Percentiles rank a stretch among this genome's conserved stretches.
Evolutionary conservation across 2,329 filamentous ascomycete genomes (phyloP).

Genomic region (Ambrosiella beaveri): DNA sequence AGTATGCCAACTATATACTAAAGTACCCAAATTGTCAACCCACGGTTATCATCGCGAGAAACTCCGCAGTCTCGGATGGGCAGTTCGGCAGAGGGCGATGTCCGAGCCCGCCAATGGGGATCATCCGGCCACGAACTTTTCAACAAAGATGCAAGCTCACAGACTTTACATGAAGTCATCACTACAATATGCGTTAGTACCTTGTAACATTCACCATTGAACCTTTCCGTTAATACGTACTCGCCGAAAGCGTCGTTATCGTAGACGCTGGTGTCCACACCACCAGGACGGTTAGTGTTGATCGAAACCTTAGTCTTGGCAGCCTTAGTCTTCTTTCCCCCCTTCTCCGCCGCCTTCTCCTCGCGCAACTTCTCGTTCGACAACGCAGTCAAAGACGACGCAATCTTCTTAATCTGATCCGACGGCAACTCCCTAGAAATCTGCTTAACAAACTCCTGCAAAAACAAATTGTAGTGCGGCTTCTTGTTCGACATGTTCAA

Average conservation of each 20-base stretch:
- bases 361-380: conserved; percentile 98
- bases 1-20: neutral
- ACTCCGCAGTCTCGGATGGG: neutral
- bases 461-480: conserved; percentile 74
- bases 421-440: conserved; percentile 75
- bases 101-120: neutral
- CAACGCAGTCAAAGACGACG: conserved; percentile 70
- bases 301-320: conserved; percentile 86
- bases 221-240: conserved; percentile 34
- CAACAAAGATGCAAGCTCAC: neutral
- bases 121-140: neutral
- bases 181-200: conserved; percentile 10
- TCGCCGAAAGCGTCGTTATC: conserved; percentile 61
- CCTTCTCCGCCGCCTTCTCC: conserved; percentile 87
- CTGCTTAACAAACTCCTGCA: conserved; percentile 79
- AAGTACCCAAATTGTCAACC: neutral
- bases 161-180: conserved; percentile 15
- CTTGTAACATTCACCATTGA: neutral
- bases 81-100: neutral
- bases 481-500: conserved; percentile 64
- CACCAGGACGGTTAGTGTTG: conserved; percentile 43
- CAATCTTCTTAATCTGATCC: conserved; percentile 92
- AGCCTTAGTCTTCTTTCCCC: conserved; percentile 91
- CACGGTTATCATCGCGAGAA: neutral
- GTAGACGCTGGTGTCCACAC: conserved; percentile 59